These are phyloP conservation scores for Calonectria crousiana DNA, from an alignment of 2,329 filamentous ascomycete genomes.

Conservation along the genomic window DNA sequence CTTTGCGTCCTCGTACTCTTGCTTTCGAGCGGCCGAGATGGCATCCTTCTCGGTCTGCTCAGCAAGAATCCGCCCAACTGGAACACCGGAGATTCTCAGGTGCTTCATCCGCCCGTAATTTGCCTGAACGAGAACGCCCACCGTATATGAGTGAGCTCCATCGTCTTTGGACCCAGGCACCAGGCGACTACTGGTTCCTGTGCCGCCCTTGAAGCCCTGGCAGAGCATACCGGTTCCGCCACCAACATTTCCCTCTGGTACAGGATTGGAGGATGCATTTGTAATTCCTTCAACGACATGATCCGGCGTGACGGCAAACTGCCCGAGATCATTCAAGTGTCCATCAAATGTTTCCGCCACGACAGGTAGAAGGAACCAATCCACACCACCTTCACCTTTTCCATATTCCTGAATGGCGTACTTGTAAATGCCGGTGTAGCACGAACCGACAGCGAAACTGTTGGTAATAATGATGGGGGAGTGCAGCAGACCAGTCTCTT, in stretches of 20 bases:
- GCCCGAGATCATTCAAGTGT: conserved; percentile 67
- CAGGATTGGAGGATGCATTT: conserved; percentile 59
- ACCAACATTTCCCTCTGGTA: conserved; percentile 70
- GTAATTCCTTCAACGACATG: conserved; percentile 66
- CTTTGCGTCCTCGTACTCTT: conserved; percentile 47
- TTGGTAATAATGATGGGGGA: conserved; percentile 25
- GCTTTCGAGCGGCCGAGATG: conserved; percentile 28
- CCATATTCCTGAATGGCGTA: conserved; percentile 61
- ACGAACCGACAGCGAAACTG: conserved; percentile 30
- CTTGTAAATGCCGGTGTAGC: conserved; percentile 68
- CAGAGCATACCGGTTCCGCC: conserved; percentile 75
- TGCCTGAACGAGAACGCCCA: conserved; percentile 71
- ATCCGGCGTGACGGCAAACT: conserved; percentile 64
- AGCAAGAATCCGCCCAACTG: conserved; percentile 68
- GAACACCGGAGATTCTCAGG: conserved; percentile 69
- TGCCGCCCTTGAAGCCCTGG: conserved; percentile 74
- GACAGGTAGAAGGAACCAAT: conserved; percentile 68
- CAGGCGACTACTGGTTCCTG: conserved; percentile 69
- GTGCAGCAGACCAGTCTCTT: conserved; percentile 63
- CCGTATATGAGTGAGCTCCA: conserved; percentile 58
- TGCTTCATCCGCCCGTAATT: conserved; percentile 71
- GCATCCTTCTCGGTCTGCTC: conserved; percentile 49
- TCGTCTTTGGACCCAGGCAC: conserved; percentile 28
- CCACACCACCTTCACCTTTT: conserved; percentile 53
- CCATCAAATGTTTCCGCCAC: conserved; percentile 73